Evolutionary conservation across 345 rosid genomes (phyloP).

Genomic region (Citropsis articulata): DNA sequence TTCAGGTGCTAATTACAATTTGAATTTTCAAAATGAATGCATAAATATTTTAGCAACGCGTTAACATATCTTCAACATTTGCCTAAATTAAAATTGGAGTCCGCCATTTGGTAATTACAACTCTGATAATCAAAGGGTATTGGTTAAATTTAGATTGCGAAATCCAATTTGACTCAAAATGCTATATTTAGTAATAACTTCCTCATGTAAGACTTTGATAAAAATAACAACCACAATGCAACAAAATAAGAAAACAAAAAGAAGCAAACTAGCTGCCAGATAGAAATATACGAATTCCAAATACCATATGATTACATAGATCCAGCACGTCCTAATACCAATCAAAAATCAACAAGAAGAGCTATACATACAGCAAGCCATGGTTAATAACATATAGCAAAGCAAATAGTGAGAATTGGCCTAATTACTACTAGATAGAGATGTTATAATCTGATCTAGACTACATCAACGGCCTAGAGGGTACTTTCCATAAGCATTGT

Average conservation of each 20-base stretch:
- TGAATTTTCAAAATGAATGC: no score
- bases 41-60: no score
- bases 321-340: not conserved
- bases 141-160: no score
- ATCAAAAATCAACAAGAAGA: not conserved
- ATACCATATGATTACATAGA: not conserved
- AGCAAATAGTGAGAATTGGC: not conserved
- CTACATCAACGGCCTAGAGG: constrained; percentile 13
- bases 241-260: not conserved
- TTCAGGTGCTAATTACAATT: no score
- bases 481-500: constrained; percentile 28
- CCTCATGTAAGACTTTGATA: not conserved
- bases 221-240: not conserved
- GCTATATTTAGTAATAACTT: not conserved
- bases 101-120: no score
- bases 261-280: not conserved
- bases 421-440: constrained; percentile 4
- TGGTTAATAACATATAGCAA: not conserved
- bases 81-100: no score
- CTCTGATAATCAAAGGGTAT: no score
- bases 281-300: not conserved
- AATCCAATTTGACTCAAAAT: not conserved
- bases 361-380: constrained; percentile 11
- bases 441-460: not conserved
- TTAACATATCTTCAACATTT: no score